A percentile compares a stretch with the other conserved stretches of the same genome.
Conservation (phyloP, 176 grass and related monocot species). For the Ampelocalamus luodianensis region DNA sequence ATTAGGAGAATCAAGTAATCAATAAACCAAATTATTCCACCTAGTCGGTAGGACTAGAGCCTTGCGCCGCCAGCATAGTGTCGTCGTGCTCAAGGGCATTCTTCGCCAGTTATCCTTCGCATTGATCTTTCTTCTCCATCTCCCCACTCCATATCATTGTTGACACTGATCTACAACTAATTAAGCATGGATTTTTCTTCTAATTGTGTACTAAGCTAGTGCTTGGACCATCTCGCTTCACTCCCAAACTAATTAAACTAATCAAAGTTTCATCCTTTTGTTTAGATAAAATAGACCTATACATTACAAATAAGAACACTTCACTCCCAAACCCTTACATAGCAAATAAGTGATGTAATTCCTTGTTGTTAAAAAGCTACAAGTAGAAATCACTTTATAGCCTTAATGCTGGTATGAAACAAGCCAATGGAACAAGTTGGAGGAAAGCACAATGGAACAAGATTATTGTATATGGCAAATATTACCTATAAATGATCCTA, state of each 20-base stretch:
- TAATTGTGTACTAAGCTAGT: conserved; percentile 56
- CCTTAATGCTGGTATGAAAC: conserved; percentile 11
- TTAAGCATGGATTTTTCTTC: conserved; percentile 43
- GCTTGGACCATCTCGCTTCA: conserved; percentile 23
- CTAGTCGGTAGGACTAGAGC: too few relatives aligned
- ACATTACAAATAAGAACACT: not conserved
- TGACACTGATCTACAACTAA: conserved; percentile 31
- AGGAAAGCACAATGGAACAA: not conserved
- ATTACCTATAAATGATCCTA: not conserved
- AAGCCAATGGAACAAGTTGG: not conserved
- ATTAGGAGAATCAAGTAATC: too few relatives aligned
- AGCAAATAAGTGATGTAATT: not conserved
- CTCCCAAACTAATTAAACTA: too few relatives aligned
- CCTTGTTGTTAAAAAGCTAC: not conserved
- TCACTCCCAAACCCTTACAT: not conserved
- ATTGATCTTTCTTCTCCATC: too few relatives aligned
- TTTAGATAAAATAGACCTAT: not conserved
- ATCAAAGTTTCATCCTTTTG: not conserved
- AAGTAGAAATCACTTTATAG: not conserved
- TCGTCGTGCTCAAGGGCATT: too few relatives aligned
- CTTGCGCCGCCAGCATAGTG: too few relatives aligned
- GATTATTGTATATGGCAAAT: not conserved
- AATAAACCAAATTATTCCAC: too few relatives aligned
- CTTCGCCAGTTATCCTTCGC: too few relatives aligned
- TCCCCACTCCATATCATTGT: not conserved